Percentiles rank a stretch among this genome's conserved stretches.
Conservation (phyloP, 192 early-diverging fungal genomes). For the Backusella tarrabulga region DNA sequence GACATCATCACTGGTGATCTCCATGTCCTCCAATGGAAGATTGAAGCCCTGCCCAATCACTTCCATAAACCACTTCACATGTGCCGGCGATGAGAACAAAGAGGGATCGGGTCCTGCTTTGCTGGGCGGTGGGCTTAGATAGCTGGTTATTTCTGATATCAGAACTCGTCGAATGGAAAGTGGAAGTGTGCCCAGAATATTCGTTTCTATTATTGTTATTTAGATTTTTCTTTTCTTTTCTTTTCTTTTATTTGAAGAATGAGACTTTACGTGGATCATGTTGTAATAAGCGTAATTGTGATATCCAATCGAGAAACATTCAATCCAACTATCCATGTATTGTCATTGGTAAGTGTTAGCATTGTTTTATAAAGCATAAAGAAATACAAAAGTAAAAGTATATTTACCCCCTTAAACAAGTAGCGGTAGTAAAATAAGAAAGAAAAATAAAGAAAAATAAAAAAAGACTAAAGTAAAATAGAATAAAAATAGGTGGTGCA, state of each 20-base stretch:
- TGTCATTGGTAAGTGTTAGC: background rate
- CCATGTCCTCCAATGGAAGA: slow-evolving; percentile 74
- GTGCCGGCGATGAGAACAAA: slow-evolving; percentile 67
- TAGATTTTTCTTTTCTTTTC: background rate
- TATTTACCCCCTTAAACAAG: background rate
- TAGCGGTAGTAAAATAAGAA: background rate
- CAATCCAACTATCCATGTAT: background rate
- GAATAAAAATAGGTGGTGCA: background rate
- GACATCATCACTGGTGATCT: slow-evolving; percentile 62
- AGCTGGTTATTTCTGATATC: slow-evolving; percentile 65
- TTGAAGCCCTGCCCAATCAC: slow-evolving; percentile 81
- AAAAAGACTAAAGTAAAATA: background rate
- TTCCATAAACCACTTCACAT: slow-evolving; percentile 85
- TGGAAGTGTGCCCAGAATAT: slow-evolving; percentile 69
- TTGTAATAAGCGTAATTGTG: slow-evolving; percentile 64
- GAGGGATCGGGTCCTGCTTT: slow-evolving; percentile 49
- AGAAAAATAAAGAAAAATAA: background rate
- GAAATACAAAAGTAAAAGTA: background rate
- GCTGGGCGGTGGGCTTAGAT: slow-evolving; percentile 32
- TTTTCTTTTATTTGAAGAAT: background rate
- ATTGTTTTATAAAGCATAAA: background rate
- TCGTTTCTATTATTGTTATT: slow-evolving; percentile 53
- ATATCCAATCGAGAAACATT: slow-evolving; percentile 80
- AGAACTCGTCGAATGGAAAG: slow-evolving; percentile 59
- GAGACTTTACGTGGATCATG: slow-evolving; percentile 63